phyloP scores from a whole-genome alignment of 257 asterid genomes.

The Solanum sitiens region DNA sequence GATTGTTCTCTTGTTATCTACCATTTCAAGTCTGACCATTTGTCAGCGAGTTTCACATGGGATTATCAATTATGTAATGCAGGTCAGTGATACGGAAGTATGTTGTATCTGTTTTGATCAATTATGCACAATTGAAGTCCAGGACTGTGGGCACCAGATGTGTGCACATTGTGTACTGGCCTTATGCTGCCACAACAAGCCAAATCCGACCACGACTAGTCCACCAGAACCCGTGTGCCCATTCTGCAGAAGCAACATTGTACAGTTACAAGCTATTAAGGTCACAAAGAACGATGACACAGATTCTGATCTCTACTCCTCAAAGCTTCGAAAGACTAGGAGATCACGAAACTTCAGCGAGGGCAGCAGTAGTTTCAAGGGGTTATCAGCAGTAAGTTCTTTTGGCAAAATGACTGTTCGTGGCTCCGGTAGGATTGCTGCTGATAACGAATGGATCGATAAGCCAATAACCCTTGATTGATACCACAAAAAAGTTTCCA shows the following conservation, averaged over 20 bases:
- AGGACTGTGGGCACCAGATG: constrained; percentile 91
- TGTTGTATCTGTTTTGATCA: constrained; percentile 96
- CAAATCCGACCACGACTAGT: constrained; percentile 55
- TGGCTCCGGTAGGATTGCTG: constrained; percentile 58
- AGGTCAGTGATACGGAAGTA: constrained; percentile 68
- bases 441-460: constrained; percentile 51
- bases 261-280: constrained; percentile 53
- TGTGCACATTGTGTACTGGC: constrained; percentile 91
- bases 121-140: constrained; percentile 85
- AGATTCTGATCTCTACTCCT: constrained; percentile 29
- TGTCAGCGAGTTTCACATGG: background rate
- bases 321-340: constrained; percentile 54
- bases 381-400: constrained; percentile 65
- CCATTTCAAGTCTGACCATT: background rate
- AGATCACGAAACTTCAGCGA: constrained; percentile 66
- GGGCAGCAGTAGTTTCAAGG: constrained; percentile 92
- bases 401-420: constrained; percentile 69
- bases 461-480: constrained; percentile 52
- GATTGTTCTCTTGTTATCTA: background rate
- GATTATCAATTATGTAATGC: constrained; percentile 1
- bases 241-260: constrained; percentile 85
- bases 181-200: constrained; percentile 89
- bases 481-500: background rate
- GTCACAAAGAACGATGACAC: constrained; percentile 23
- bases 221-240: constrained; percentile 72